Evolutionary conservation across 345 rosid species (phyloP).

Genomic region (Populus davidiana): DNA sequence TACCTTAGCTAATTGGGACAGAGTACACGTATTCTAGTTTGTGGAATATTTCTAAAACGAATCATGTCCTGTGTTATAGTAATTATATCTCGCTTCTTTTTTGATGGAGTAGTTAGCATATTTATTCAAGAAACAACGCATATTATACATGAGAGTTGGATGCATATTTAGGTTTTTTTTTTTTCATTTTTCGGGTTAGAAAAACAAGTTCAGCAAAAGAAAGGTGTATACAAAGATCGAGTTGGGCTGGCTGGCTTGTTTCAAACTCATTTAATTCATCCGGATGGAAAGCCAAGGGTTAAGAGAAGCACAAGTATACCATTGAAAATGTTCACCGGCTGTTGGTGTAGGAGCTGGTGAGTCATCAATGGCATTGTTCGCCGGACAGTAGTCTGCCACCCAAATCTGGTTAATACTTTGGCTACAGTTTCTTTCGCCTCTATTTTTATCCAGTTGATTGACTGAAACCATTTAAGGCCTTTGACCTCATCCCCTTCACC

Average conservation of each 20-base stretch:
- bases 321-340: constrained; percentile 61
- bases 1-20: neutral
- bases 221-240: constrained; percentile 5
- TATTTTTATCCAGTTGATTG: constrained; percentile 66
- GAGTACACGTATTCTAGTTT: neutral
- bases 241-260: neutral
- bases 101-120: neutral
- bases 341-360: constrained; percentile 74
- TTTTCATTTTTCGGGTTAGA: neutral
- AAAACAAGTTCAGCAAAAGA: neutral
- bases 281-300: constrained; percentile 69
- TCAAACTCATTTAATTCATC: constrained; percentile 17
- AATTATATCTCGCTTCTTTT: neutral
- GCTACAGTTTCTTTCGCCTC: constrained; percentile 56
- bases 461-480: constrained; percentile 60
- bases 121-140: neutral
- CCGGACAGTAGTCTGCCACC: constrained; percentile 69
- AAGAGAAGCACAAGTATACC: constrained; percentile 62
- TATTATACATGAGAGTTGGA: neutral
- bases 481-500: constrained; percentile 58
- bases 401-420: constrained; percentile 67
- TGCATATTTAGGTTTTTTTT: neutral
- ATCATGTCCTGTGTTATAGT: neutral
- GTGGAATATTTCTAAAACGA: neutral
- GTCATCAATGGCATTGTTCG: constrained; percentile 66